Evolutionary conservation across 2,329 filamentous ascomycete species (phyloP), one percentile per base, ranked within the genome.

Genomic region (Mycogone perniciosa): DNA sequence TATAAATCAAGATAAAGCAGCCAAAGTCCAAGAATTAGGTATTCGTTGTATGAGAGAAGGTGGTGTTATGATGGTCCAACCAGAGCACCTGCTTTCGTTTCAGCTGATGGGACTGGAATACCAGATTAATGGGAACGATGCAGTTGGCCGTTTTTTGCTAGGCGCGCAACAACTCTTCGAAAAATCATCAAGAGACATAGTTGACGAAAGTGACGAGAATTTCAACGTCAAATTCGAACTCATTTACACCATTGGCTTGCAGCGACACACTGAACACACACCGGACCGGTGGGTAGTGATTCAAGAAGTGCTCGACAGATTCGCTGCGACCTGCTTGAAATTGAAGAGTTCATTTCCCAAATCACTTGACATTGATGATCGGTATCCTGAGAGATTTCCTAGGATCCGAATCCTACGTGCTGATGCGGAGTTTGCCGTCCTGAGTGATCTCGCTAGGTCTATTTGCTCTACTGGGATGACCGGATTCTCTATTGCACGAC

Each of bases 121-220:
- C 4, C 57, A 72, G 0, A 58, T 76, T 1, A 57, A 57, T 0
- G 57, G 68, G 1, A 29, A 58, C 0, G 20, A 41, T 0, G 20
- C 7, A 0, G 46, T 70, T 4, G 73, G 72, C 0, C 43, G 52
- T 1, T 41, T 53, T 1, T 59, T 81, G 9, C 53, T 77, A 0
- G 13, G 60, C 0, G 71, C 64, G 0, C 74, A 80, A 11, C 29
- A 64, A 0, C 76, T 72, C 54, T 66, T 84, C 1, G 63, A 76
- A 30, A 10, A 45, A 0, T 53, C 63, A 2, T 70, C 74, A 0
- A 67, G 80, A 0, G 81, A 85, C 53, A 71, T 87, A 2, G 68
- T 86, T 0, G 82, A 86, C 50, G 82, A 87, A 61, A 82, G 78
- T 37, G 84, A 87, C 43, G 81, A 85, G 51, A 80, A 79, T 48